Evolutionary conservation across 2,329 filamentous ascomycete genomes (phyloP).

Genomic region (Talaromyces rugulosus): DNA sequence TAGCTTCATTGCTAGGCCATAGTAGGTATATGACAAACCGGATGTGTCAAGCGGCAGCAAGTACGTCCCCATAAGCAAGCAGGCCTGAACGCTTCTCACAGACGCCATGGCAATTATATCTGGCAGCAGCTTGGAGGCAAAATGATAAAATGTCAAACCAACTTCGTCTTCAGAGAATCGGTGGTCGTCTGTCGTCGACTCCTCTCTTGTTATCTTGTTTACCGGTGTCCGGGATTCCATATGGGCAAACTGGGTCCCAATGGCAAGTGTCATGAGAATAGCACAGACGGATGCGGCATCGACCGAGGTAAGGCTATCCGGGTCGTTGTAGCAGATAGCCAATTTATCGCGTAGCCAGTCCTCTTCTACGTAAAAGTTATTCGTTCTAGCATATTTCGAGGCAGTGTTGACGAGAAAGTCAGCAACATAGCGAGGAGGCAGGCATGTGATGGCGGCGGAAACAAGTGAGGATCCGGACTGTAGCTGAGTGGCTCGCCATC

Average conservation of each 20-base stretch:
- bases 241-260: conserved; percentile 43
- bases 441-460: conserved; percentile 33
- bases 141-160: conserved; percentile 55
- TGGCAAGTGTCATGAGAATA: conserved; percentile 40
- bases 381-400: conserved; percentile 42
- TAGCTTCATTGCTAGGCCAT: conserved; percentile 53
- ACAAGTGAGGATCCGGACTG: conserved; percentile 37
- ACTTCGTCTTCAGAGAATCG: conserved; percentile 50
- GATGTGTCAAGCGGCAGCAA: conserved; percentile 54
- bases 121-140: conserved; percentile 51
- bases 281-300: conserved; percentile 39
- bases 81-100: conserved; percentile 56
- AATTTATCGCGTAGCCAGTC: conserved; percentile 38
- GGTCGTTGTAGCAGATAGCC: conserved; percentile 34
- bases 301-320: conserved; percentile 29
- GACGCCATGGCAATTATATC: conserved; percentile 56
- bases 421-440: conserved; percentile 42
- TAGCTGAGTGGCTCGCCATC: conserved; percentile 40
- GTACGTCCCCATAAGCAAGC: conserved; percentile 54
- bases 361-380: conserved; percentile 42
- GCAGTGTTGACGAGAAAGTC: conserved; percentile 41
- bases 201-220: conserved; percentile 25
- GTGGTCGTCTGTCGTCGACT: conserved; percentile 26
- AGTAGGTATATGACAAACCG: conserved; percentile 55
- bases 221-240: conserved; percentile 35